Evolutionary conservation across 2,329 filamentous ascomycete genomes (phyloP).

Genomic region (Botrytis cinerea): DNA sequence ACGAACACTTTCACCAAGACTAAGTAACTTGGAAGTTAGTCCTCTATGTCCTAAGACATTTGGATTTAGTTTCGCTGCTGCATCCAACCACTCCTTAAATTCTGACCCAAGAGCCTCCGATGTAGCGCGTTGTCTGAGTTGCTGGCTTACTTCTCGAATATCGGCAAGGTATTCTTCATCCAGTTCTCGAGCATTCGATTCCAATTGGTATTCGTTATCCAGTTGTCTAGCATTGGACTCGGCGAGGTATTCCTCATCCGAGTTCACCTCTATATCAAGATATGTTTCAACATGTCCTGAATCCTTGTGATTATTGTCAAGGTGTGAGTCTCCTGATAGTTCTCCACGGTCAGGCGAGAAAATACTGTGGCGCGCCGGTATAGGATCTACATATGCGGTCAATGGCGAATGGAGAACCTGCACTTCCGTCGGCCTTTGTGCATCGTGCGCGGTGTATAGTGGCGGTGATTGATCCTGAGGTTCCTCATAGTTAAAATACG

Average conservation of each 20-base stretch:
- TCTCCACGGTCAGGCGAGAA: neutral
- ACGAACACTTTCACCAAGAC: conserved; percentile 10
- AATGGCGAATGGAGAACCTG: neutral
- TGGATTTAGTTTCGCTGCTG: neutral
- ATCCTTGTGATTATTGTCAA: neutral
- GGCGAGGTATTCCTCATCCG: conserved; percentile 14
- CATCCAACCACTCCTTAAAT: conserved; percentile 2
- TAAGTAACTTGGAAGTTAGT: neutral
- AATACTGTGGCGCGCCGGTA: neutral
- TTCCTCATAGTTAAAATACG: neutral
- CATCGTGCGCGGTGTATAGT: neutral
- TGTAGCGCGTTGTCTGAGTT: neutral
- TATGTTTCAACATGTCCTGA: conserved; percentile 3
- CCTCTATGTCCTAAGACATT: conserved; percentile 3
- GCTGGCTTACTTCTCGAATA: conserved; percentile 2
- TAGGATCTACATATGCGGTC: neutral
- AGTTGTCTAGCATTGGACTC: neutral
- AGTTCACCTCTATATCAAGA: conserved; percentile 2
- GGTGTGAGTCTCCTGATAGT: neutral
- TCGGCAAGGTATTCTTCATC: conserved; percentile 10
- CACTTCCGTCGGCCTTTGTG: conserved; percentile 2
- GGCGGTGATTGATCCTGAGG: neutral
- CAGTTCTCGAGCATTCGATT: neutral
- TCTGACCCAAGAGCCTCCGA: conserved; percentile 5
- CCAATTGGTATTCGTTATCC: neutral